These are phyloP conservation scores for Sugiyamaella neomexicana DNA, from an alignment of 1,139 yeast genomes.

Conservation along the genomic window DNA sequence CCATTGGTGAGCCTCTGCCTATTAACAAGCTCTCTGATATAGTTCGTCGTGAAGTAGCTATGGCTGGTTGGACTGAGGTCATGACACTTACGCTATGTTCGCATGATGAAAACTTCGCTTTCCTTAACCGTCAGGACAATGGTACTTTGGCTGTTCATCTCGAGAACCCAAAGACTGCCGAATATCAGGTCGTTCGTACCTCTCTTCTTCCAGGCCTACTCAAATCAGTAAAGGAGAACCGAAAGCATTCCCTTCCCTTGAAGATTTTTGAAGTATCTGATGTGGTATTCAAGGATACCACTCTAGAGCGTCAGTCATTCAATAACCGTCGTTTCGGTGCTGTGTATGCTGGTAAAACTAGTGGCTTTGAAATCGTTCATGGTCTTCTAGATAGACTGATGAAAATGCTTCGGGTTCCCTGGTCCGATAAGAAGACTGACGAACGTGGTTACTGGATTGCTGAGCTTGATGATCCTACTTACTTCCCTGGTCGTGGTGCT, in stretches of 20 bases:
- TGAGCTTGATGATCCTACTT: constrained; percentile 51
- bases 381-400: constrained; percentile 92
- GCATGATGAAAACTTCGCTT: constrained; percentile 93
- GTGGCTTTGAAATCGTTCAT: constrained; percentile 93
- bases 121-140: constrained; percentile 74
- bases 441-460: constrained; percentile 63
- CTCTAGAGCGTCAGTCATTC: constrained; percentile 82
- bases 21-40: constrained; percentile 90
- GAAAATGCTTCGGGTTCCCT: constrained; percentile 91
- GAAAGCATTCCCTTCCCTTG: constrained; percentile 93
- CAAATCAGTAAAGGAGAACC: constrained; percentile 93
- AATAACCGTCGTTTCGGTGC: constrained; percentile 97
- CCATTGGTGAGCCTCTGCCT: constrained; percentile 86
- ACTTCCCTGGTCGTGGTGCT: constrained; percentile 98
- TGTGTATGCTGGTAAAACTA: constrained; percentile 86
- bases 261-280: constrained; percentile 95
- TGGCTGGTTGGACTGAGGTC: constrained; percentile 95
- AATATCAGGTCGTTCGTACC: constrained; percentile 97
- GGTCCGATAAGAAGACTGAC: constrained; percentile 58
- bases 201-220: constrained; percentile 90
- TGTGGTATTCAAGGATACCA: constrained; percentile 78
- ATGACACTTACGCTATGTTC: constrained; percentile 94
- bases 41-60: constrained; percentile 85
- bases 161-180: constrained; percentile 94
- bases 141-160: constrained; percentile 76